Base-by-base conservation (phyloP, 2,329 filamentous ascomycete species). In the Aspergillus ochraceoroseus region DNA sequence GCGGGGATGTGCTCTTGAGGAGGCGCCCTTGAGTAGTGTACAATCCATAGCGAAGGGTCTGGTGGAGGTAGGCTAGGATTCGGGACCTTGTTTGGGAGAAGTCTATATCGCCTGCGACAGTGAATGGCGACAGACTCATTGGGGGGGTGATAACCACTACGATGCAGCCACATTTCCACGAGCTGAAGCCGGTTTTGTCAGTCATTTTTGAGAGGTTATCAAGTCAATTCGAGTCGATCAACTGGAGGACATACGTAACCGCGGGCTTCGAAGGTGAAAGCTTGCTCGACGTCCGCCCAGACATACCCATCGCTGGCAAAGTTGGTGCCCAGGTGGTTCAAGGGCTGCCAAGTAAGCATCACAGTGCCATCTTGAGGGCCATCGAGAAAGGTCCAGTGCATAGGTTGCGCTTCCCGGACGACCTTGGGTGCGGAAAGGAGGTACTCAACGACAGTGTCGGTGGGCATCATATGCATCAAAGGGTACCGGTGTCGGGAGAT, bases 381-480 rank as follows among this genome's bases (percentile, higher is more conserved):
- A 55, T 92, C 81, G 41, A 96, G 78, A 63, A 90, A 95, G 31
- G 85, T 89, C 90, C 90, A 98, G 67, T 83, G 86, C 75, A 98
- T 89, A 2, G 90, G 80, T 33, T 88, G 83, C 49, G 82, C 74
- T 58, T 94, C 84, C 64, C 87, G 85, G 53, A 89, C 84, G 47
- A 95, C 84, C 59, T 86, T 83, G 6, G 89, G 87, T 26, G 88
- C 89, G 56, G 82, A 79, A 59, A 89, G 74, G 46, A 96, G 77
- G 75, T 87, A 90, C 57, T 86, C 82, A 46, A 87, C 83, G 17
- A 90, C 85, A 51, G 89, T 84, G 43, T 84, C 78, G 19, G 85
- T 73, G 53, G 83, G 79, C 52, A 94, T 73, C 37, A 79, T 76
- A 35, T 80, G 79, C 58, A 85, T 79, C 45, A 78, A 68, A 2